Percentiles rank a stretch among this genome's conserved stretches.
Conservation (phyloP, 371 early-diverging fungal genomes). For the Amoeboaphelidium occidentale region DNA sequence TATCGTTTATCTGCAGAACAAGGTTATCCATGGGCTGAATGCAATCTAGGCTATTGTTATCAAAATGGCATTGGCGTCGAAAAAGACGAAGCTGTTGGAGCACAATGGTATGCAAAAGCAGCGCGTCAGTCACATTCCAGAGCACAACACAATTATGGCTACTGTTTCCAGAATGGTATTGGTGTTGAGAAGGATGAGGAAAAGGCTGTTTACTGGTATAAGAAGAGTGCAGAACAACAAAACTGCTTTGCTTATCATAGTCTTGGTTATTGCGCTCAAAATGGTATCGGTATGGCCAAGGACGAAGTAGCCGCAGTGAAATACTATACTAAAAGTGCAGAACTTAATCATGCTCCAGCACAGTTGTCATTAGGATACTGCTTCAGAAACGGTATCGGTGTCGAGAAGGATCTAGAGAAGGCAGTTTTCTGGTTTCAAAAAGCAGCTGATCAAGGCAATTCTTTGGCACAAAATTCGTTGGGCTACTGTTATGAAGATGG, state of each 20-base stretch:
- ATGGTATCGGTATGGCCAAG: constrained; percentile 45
- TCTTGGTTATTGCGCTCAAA: constrained; percentile 54
- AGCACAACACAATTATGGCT: constrained; percentile 62
- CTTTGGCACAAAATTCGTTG: constrained; percentile 22
- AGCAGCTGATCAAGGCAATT: constrained; percentile 21
- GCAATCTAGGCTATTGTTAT: constrained; percentile 19
- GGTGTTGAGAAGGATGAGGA: constrained; percentile 31
- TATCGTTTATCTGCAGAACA: constrained; percentile 20
- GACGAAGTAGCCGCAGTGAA: constrained; percentile 34
- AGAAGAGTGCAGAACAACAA: constrained; percentile 32
- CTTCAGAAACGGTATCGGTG: constrained; percentile 14
- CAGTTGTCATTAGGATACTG: constrained; percentile 12
- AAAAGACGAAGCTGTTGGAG: constrained; percentile 3
- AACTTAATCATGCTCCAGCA: constrained; percentile 22
- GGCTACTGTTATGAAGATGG: constrained; percentile 25
- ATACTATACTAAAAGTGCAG: constrained; percentile 40
- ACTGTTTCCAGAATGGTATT: constrained; percentile 58
- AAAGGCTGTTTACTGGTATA: constrained; percentile 40
- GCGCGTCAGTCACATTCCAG: constrained; percentile 18
- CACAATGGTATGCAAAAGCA: constrained; percentile 9
- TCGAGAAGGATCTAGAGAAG: constrained; percentile 13
- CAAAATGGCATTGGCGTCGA: constrained; percentile 9
- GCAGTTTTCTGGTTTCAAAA: constrained; percentile 13
- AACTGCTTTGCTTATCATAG: constrained; percentile 54
- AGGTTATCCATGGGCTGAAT: constrained; percentile 18